Evolutionary conservation across 2,329 filamentous ascomycete species (phyloP).

Genomic region (Scedosporium apiospermum): DNA sequence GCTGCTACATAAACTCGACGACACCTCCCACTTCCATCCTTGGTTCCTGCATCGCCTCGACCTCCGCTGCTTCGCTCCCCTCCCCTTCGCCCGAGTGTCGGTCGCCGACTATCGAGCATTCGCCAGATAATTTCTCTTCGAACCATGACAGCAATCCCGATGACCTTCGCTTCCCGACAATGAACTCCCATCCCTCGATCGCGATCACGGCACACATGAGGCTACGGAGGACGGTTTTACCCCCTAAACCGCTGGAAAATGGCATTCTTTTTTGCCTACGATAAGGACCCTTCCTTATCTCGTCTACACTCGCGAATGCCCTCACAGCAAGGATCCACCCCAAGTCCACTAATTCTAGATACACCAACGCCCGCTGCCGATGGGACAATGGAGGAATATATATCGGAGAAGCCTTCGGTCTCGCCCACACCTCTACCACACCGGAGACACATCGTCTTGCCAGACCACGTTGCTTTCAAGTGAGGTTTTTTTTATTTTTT

Average conservation of each 20-base stretch:
- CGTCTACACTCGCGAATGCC: not conserved
- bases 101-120: too few relatives aligned
- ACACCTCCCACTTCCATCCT: too few relatives aligned
- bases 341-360: not conserved
- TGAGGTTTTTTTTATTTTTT: slow-evolving; percentile 19
- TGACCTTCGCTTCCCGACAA: not conserved
- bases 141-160: not conserved
- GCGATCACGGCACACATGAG: not conserved
- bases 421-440: not conserved
- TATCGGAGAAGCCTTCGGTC: not conserved
- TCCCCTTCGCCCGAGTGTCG: too few relatives aligned
- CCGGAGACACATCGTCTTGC: slow-evolving; percentile 42
- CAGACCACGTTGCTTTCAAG: slow-evolving; percentile 49
- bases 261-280: slow-evolving; percentile 8
- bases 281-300: slow-evolving; percentile 2
- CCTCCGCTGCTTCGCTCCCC: too few relatives aligned
- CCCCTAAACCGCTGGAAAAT: not conserved
- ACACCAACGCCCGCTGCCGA: not conserved
- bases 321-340: not conserved
- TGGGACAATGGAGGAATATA: not conserved
- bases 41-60: too few relatives aligned
- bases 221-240: not conserved
- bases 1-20: too few relatives aligned
- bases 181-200: not conserved
- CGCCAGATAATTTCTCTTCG: too few relatives aligned